Percentiles rank a stretch among this genome's conserved stretches.
These are phyloP conservation scores for Mycosphaerella sp. DNA, from an alignment of 2,329 filamentous ascomycete genomes.

Conservation along the genomic window DNA sequence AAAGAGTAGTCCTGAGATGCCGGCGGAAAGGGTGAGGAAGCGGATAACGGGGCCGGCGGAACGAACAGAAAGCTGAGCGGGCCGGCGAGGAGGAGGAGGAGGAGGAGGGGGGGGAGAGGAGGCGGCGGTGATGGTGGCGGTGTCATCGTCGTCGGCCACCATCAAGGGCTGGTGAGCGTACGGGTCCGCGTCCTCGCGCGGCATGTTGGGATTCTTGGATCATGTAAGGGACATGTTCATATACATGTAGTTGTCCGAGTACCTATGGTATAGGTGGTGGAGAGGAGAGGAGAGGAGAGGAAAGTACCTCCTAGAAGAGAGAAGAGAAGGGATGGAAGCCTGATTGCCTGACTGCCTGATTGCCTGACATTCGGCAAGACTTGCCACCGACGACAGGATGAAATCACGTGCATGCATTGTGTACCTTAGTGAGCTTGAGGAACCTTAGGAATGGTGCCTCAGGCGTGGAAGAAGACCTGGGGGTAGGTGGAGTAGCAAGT, in stretches of 20 bases:
- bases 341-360: not conserved
- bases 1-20: slow-evolving; percentile 54
- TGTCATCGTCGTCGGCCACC: not conserved
- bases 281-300: too few species aligned
- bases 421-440: too few species aligned
- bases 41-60: slow-evolving; percentile 40
- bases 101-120: not conserved
- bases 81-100: not conserved
- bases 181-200: slow-evolving; percentile 14
- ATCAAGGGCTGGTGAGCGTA: slow-evolving; percentile 30
- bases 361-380: slow-evolving; percentile 5
- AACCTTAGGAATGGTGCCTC: too few species aligned
- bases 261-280: too few species aligned
- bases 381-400: not conserved
- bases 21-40: slow-evolving; percentile 51
- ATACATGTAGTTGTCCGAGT: not conserved
- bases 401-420: not conserved
- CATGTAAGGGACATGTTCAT: too few species aligned
- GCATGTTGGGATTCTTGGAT: slow-evolving; percentile 2
- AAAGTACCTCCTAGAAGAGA: too few species aligned
- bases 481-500: slow-evolving; percentile 2
- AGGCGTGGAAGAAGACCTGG: not conserved
- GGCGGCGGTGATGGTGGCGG: not conserved
- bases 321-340: too few species aligned
- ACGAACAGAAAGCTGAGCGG: slow-evolving; percentile 19